These are phyloP conservation scores for Coprinopsis marcescibilis DNA, from an alignment of 768 basidiomycete species.

Conservation along the genomic window DNA sequence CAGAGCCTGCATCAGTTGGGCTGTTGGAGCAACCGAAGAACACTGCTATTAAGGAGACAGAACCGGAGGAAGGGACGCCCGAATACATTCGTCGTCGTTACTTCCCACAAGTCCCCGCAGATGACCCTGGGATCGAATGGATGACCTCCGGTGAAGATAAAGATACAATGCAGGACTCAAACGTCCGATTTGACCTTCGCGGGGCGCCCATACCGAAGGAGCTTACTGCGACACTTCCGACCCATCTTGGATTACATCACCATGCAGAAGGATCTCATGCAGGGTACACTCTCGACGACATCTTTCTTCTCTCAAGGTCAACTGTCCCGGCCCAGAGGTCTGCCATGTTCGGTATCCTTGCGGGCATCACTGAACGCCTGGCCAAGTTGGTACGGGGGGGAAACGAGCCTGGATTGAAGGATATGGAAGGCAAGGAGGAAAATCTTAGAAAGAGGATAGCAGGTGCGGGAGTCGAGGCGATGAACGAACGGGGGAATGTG, in stretches of 20 bases:
- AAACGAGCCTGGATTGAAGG: constrained; percentile 25
- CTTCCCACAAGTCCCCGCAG: constrained; percentile 65
- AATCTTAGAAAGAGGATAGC: constrained; percentile 58
- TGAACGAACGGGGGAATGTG: constrained; percentile 59
- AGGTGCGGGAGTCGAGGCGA: constrained; percentile 59
- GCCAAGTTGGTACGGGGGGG: constrained; percentile 28
- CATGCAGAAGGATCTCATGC: constrained; percentile 76
- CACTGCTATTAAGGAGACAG: constrained; percentile 6
- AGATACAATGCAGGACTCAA: constrained; percentile 25
- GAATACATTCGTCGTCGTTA: constrained; percentile 80
- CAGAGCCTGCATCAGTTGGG: constrained; percentile 4
- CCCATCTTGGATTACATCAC: constrained; percentile 86
- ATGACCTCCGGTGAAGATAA: constrained; percentile 40
- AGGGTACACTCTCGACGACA: constrained; percentile 85
- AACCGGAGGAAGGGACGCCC: constrained; percentile 65
- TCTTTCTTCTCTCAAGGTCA: constrained; percentile 73
- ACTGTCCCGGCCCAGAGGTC: constrained; percentile 81
- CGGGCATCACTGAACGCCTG: constrained; percentile 43
- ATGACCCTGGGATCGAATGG: constrained; percentile 80
- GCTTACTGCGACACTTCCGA: constrained; percentile 57
- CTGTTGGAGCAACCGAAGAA: background rate
- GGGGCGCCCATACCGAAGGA: constrained; percentile 60
- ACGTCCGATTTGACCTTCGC: constrained; percentile 72
- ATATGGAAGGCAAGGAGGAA: constrained; percentile 33
- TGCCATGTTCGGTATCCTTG: constrained; percentile 71